Conservation (phyloP, 805 yeast genomes). For the Candida jianshihensis region DNA sequence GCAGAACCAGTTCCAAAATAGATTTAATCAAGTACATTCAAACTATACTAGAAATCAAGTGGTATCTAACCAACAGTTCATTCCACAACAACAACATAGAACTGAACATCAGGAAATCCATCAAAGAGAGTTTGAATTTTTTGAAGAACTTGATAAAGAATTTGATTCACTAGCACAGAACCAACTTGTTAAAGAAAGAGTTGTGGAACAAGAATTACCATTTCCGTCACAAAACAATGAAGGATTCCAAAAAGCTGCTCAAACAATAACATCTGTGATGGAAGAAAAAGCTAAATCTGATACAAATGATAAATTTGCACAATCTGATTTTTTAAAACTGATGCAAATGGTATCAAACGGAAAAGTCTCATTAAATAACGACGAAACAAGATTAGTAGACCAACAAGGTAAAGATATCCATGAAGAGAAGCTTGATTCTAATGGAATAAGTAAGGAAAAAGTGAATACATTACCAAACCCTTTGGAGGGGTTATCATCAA, state of each 20-base stretch:
- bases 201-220: neutral
- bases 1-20: neutral
- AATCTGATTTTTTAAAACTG: conserved; percentile 20
- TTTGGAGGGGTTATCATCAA: conserved; percentile 15
- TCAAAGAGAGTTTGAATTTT: conserved; percentile 6
- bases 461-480: conserved; percentile 20
- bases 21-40: conserved; percentile 4
- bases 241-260: conserved; percentile 20
- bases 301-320: conserved; percentile 15
- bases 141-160: conserved; percentile 10
- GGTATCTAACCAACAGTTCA: conserved; percentile 1
- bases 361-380: conserved; percentile 16
- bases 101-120: conserved; percentile 21
- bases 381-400: conserved; percentile 20
- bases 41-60: conserved; percentile 2
- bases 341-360: conserved; percentile 21
- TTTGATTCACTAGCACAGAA: conserved; percentile 11
- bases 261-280: conserved; percentile 21
- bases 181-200: conserved; percentile 2
- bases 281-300: conserved; percentile 3
- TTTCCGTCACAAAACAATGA: conserved; percentile 7
- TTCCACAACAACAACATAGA: conserved; percentile 3
- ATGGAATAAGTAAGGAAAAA: conserved; percentile 2
- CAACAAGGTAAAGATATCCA: conserved; percentile 20
- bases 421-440: conserved; percentile 6